Evolutionary conservation across 768 basidiomycete genomes (phyloP), one percentile per base, ranked within the genome.

Genomic region (Phanerochaete sordida): DNA sequence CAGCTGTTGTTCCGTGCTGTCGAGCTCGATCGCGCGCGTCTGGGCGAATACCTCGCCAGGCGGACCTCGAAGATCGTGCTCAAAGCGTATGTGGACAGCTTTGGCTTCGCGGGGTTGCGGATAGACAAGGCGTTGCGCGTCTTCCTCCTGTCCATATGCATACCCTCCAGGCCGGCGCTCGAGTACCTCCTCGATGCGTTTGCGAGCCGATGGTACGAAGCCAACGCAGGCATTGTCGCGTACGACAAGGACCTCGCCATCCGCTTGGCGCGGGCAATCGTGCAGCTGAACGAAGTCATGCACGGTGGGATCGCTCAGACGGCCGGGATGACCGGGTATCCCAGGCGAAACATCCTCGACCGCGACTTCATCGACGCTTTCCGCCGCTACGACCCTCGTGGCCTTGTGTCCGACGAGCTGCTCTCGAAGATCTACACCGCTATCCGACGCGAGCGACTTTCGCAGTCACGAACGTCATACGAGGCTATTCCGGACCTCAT

Each of bases 121-220:
- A 84, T 98, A 60, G 95, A 98, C 76, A 87, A 88, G 62, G 95
- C 95, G 11, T 77, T 99, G 57, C 86, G 96, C 56, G 83, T 88
- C 51, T 98, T 98, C 78, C 76, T 98, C 60, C 84, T 93, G 66
- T 88, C 94, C 7, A 72, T 98, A 37, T 80, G 90, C 65, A 68
- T 89, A n/a, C 84, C 87, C 7, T 67, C 75, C 28, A 79, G 81
- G 37, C 60, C 72, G 50, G 73, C 82, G 4, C 71, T 87, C 31
- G 91, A 95, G 64, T 80, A 86, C 65, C 77, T 97, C 1, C 79
- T 98, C 30, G 86, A 91, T 66, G 83, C 88, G 11, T 94, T 99
- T 69, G 90, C 94, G 15, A 81, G 84, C 64, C 83, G 91, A 28
- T 98, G 95, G 91, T 91, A 92, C 66, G 91, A 94, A 61, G 89